Evolutionary conservation across 1,284 basidiomycete species (phyloP).

Genomic region (Sparassis latifolia): DNA sequence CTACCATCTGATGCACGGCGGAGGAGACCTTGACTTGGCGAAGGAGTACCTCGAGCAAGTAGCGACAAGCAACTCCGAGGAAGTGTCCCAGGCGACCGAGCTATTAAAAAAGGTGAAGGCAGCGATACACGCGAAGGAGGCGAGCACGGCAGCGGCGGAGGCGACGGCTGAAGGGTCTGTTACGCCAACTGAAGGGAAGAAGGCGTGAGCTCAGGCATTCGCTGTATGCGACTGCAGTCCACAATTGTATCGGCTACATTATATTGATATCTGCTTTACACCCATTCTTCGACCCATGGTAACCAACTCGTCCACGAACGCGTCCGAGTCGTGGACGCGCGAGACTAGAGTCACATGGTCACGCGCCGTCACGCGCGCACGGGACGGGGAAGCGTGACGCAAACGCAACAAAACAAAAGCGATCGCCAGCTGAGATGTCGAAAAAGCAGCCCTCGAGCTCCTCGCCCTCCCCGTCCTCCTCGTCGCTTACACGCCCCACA

Average conservation of each 20-base stretch:
- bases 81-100: slow-evolving; percentile 59
- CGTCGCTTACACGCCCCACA: neutral
- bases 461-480: slow-evolving; percentile 19
- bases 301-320: no score
- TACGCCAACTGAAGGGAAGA: slow-evolving; percentile 4
- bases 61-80: slow-evolving; percentile 70
- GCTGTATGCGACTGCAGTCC: neutral
- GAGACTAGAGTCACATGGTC: slow-evolving; percentile 27
- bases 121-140: slow-evolving; percentile 9
- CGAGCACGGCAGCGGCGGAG: slow-evolving; percentile 3
- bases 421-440: slow-evolving; percentile 42
- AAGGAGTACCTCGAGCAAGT: slow-evolving; percentile 66
- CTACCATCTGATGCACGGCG: slow-evolving; percentile 57
- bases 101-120: slow-evolving; percentile 50
- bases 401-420: slow-evolving; percentile 47
- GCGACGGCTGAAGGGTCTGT: neutral
- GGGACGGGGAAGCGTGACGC: slow-evolving; percentile 14
- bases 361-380: slow-evolving; percentile 29
- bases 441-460: slow-evolving; percentile 28
- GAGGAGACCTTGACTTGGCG: slow-evolving; percentile 57
- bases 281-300: no score
- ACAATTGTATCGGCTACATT: neutral
- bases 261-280: no score
- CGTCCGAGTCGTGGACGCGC: no score
- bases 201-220: neutral